Base-by-base conservation (phyloP, 1,139 yeast genomes). In the Tardiomyces digboiensis region DNA sequence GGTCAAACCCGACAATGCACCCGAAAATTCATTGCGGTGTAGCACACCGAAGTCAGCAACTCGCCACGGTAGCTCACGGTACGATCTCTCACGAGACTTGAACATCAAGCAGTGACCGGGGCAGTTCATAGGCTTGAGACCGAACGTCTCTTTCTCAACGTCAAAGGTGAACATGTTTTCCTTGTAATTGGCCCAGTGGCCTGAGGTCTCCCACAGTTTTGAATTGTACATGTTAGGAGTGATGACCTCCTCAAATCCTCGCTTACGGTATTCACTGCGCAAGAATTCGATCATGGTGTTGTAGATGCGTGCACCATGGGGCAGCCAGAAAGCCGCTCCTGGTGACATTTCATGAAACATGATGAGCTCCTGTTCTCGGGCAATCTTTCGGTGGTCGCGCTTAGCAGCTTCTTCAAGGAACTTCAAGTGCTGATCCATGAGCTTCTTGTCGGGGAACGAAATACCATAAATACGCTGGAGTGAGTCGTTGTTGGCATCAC, bases 401-500 rank as follows among this genome's bases (percentile, higher is more conserved):
- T 82, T 80, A 48, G 95, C 86, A 43, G 99, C 99, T 69, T 93
- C 98, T 60, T 87, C 94, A 62, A 93, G 75, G 70, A 91, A 93
- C 65, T 88, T 86, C 70, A 91, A 69, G 64, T 93, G 96, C 57
- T 86, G 97, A 58, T 87, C 93, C 95, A 93, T 85, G 58, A 80
- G 77, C 69, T 89, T 88, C 75, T 93, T 91, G 67, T 91, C 98
- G 50, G 99, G 99, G 88, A 93, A 93, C 19, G 97, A 86, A 52
- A 91, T 82, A 77, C 99, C 99, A 63, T 93, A 93, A 47, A 93
- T 79, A 74, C 99, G 86, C 71, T 93, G 99, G 65, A 93, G 76
- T n/a, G 97, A 88, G 64, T 93, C 98, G 62, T 93, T 91, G 56
- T 73, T 73, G 45, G 95, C 70, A 59, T 91, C 97, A 67, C 97